phyloP scores from a whole-genome alignment of 768 basidiomycete genomes.

The Naganishia kalamii region DNA sequence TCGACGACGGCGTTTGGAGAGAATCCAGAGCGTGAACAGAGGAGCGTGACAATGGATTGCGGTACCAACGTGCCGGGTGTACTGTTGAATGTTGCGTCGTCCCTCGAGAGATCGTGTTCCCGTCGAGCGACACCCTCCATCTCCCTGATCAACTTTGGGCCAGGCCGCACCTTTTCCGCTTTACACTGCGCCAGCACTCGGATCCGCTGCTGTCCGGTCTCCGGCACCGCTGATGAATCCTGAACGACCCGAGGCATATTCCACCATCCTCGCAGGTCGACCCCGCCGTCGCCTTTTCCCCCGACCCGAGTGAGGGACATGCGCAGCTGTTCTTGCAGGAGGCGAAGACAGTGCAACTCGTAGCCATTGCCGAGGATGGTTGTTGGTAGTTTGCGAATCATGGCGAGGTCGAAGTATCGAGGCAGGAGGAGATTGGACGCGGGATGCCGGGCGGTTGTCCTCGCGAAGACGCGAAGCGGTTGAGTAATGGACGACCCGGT shows the following conservation, averaged over 20 bases:
- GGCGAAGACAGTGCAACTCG: constrained; percentile 60
- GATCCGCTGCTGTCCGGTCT: constrained; percentile 51
- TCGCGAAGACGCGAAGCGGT: background rate
- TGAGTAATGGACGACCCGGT: no score
- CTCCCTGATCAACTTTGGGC: constrained; percentile 76
- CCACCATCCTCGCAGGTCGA: constrained; percentile 91
- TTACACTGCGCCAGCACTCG: constrained; percentile 85
- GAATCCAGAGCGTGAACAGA: constrained; percentile 75
- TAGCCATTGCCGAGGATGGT: constrained; percentile 68
- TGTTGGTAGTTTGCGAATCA: constrained; percentile 47
- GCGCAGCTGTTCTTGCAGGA: constrained; percentile 62
- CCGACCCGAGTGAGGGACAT: constrained; percentile 77
- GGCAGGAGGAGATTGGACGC: background rate
- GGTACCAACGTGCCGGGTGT: background rate
- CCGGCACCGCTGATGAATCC: background rate
- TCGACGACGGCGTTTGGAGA: constrained; percentile 63
- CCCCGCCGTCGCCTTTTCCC: constrained; percentile 80
- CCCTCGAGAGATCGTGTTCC: constrained; percentile 44
- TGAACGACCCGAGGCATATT: constrained; percentile 61
- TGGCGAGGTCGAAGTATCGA: background rate
- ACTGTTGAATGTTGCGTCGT: constrained; percentile 35
- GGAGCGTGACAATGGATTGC: constrained; percentile 48
- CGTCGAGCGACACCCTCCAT: constrained; percentile 78
- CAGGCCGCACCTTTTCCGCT: constrained; percentile 72
- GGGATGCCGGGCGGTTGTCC: background rate